Evolutionary conservation across 306 rosid species (phyloP).

Genomic region (Quercus alba): DNA sequence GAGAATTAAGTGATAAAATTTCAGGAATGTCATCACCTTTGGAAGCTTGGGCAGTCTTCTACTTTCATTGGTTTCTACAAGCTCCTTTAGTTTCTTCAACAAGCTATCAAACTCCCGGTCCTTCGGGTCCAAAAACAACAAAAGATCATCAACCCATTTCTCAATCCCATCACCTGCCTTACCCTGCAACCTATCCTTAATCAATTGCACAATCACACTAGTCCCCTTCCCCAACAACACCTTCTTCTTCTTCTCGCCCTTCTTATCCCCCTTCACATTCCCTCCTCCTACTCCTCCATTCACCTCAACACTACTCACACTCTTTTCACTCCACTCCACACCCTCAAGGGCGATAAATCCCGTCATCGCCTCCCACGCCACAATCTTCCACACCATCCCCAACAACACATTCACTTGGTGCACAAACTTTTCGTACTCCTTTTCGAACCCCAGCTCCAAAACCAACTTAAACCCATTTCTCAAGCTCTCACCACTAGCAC

Average conservation of each 20-base stretch:
- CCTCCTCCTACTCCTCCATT: constrained; percentile 46
- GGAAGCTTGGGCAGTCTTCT: constrained; percentile 96
- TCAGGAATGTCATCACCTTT: constrained; percentile 47
- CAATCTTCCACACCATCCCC: constrained; percentile 62
- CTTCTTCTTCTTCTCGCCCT: constrained; percentile 75
- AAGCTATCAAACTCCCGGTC: constrained; percentile 48
- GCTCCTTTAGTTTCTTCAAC: constrained; percentile 61
- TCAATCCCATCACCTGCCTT: constrained; percentile 24
- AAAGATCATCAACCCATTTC: constrained; percentile 44
- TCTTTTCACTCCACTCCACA: constrained; percentile 46
- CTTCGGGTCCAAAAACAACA: constrained; percentile 55
- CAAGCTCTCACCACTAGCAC: constrained; percentile 45
- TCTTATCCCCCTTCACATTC: constrained; percentile 44
- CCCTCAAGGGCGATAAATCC: constrained; percentile 54
- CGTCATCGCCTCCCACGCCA: constrained; percentile 65
- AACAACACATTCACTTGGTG: constrained; percentile 46
- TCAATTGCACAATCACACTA: constrained; percentile 49
- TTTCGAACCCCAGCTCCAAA: constrained; percentile 38
- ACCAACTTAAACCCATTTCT: constrained; percentile 32
- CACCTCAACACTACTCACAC: constrained; percentile 26
- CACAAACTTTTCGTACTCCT: constrained; percentile 49
- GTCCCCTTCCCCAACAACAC: constrained; percentile 75
- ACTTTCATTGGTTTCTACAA: constrained; percentile 86
- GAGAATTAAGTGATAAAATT: background rate
- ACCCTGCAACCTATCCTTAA: constrained; percentile 63